phyloP scores from a whole-genome alignment of 495 filamentous ascomycete genomes.

The Umbilicaria muhlenbergii region DNA sequence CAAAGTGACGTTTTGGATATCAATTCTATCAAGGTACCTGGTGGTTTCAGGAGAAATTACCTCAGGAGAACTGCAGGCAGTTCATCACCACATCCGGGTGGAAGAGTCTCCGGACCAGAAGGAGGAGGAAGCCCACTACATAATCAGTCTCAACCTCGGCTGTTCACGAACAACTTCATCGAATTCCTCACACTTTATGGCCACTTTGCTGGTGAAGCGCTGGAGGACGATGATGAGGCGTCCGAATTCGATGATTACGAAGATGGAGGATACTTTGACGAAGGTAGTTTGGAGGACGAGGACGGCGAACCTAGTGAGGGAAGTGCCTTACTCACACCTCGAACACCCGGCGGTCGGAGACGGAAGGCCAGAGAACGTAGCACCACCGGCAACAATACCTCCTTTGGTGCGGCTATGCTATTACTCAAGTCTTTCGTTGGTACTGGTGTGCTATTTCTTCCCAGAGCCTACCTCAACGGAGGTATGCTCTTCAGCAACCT shows the following conservation, averaged over 20 bases:
- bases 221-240: slow-evolving; percentile 90
- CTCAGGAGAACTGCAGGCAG: slow-evolving; percentile 52
- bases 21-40: slow-evolving; percentile 74
- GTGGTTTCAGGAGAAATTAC: slow-evolving; percentile 84
- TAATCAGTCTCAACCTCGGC: slow-evolving; percentile 28
- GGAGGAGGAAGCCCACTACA: slow-evolving; percentile 11
- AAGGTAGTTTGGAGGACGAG: slow-evolving; percentile 30
- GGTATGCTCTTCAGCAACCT: slow-evolving; percentile 94
- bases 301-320: slow-evolving; percentile 64
- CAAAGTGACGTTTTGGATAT: slow-evolving; percentile 72
- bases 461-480: slow-evolving; percentile 83
- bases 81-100: slow-evolving; percentile 29
- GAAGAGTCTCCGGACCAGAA: slow-evolving; percentile 18
- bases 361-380: slow-evolving; percentile 56
- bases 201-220: slow-evolving; percentile 90
- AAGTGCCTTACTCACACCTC: slow-evolving; percentile 62
- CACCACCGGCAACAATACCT: slow-evolving; percentile 52
- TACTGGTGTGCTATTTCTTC: slow-evolving; percentile 92
- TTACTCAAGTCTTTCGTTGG: slow-evolving; percentile 95
- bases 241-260: slow-evolving; percentile 68
- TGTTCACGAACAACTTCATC: slow-evolving; percentile 81
- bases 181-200: slow-evolving; percentile 92
- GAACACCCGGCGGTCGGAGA: slow-evolving; percentile 41
- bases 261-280: slow-evolving; percentile 12
- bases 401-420: slow-evolving; percentile 60